These are phyloP conservation scores for Acorus gramineus DNA, from an alignment of 106 monocot species.

Conservation along the genomic window DNA sequence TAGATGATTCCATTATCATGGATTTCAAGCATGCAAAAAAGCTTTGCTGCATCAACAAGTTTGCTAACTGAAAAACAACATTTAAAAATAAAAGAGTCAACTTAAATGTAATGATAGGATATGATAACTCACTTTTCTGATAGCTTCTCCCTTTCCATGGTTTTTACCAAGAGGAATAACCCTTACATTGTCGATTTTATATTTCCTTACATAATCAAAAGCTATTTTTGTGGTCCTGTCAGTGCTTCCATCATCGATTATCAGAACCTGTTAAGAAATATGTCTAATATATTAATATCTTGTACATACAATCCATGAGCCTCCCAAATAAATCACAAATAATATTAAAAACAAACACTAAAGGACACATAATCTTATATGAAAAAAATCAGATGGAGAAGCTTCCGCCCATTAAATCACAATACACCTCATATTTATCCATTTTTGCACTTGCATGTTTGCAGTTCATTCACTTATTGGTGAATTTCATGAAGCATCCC, in stretches of 20 bases:
- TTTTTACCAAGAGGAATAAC: slow-evolving; percentile 83
- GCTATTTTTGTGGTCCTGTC: slow-evolving; percentile 85
- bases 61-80: neutral
- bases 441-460: too few species aligned
- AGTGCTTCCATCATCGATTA: slow-evolving; percentile 94
- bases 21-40: too few species aligned
- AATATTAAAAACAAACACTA: too few species aligned
- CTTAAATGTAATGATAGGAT: neutral
- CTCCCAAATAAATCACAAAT: neutral
- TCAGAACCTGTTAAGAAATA: slow-evolving; percentile 48
- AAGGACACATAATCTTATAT: too few species aligned
- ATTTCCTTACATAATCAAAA: slow-evolving; percentile 82
- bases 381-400: too few species aligned
- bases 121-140: slow-evolving; percentile 65
- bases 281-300: neutral
- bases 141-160: slow-evolving; percentile 99
- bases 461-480: too few species aligned
- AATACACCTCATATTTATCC: too few species aligned
- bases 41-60: too few species aligned
- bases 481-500: too few species aligned
- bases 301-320: neutral
- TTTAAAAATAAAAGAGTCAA: neutral
- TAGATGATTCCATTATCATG: too few species aligned
- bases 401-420: too few species aligned
- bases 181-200: slow-evolving; percentile 81